Base-by-base conservation (phyloP, 164 flowering plant species). In the Chimonanthus salicifolius region DNA sequence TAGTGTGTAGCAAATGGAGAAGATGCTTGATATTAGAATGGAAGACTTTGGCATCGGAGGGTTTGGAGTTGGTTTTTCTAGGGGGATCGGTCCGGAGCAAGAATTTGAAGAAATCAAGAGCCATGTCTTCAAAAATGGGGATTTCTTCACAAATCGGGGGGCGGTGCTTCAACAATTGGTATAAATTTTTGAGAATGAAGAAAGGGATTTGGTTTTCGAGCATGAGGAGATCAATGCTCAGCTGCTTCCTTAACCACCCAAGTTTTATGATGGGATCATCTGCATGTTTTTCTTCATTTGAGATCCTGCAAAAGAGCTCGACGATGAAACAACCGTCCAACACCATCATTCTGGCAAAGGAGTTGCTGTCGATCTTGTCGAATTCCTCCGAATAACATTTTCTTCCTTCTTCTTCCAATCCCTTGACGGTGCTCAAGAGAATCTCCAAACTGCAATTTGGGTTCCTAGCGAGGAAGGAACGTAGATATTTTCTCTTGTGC, bases 261-360 rank as follows among this genome's bases (percentile, higher is more conserved):
- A 33, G 33, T 33, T 33, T 33, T 33, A 33, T 33, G 33, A 33
- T 33, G 33, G 33, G 33, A 33, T 33, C 33, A 33, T 33, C 33
- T 33, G 33, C 33, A 33, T 33, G 2, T 33, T 33, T 33, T 33
- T 33, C 33, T 33, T 33, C 33, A 1, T 33, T 33, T 33, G 33
- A 33, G 33, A 33, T 33, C 33, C 33, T 33, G 33, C 33, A 33
- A 33, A 33, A 33, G 33, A 33, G 2, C 33, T 33, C 33, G 33
- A 33, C 33, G 11, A 85, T 76, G 68, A 87, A 87, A 74, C 88
- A 84, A 5, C 90, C 89, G 72, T 86, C 88, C 15, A 88, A 82
- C 47, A 90, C 86, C 90, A 87, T 63, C 92, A 87, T 86, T 58
- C 87, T 88, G 0, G 83, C 83, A 47, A 87, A 86, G 13, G 33